A percentile compares a stretch with the other conserved stretches of the same genome.
phyloP scores from a whole-genome alignment of 371 early-diverging fungal genomes.

The Mucor plumbeus region DNA sequence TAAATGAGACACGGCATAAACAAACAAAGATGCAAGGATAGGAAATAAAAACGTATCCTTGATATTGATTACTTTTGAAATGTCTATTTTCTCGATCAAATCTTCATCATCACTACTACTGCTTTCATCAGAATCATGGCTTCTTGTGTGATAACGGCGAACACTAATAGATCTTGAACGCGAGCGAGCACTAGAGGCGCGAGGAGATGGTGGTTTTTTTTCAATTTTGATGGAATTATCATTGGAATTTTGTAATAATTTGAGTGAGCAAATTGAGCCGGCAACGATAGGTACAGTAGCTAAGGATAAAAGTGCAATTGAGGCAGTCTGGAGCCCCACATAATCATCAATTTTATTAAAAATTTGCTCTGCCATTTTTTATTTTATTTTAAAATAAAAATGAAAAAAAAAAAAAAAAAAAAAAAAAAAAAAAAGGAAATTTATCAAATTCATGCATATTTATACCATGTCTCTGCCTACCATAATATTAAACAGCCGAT shows the following conservation, averaged over 20 bases:
- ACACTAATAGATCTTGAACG: not conserved
- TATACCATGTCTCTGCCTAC: too few relatives aligned
- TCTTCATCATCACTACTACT: conserved; percentile 12
- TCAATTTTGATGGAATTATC: not conserved
- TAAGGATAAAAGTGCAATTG: conserved; percentile 20
- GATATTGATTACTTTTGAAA: conserved; percentile 16
- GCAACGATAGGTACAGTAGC: conserved; percentile 22
- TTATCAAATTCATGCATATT: too few relatives aligned
- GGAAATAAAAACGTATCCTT: conserved; percentile 24
- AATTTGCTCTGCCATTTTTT: not conserved
- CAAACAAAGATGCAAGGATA: conserved; percentile 15
- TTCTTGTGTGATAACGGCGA: conserved; percentile 5
- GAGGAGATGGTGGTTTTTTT: conserved; percentile 2
- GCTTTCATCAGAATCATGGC: not conserved
- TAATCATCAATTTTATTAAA: conserved; percentile 20
- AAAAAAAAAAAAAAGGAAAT: conserved; percentile 5
- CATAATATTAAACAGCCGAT: too few relatives aligned
- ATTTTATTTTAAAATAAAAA: not conserved
- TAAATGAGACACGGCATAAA: conserved; percentile 12
- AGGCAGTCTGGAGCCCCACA: conserved; percentile 21
- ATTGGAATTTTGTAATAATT: not conserved
- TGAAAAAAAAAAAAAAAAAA: not conserved
- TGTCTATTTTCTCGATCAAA: not conserved
- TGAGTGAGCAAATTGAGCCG: conserved; percentile 25
- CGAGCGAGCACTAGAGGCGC: not conserved